Evolutionary conservation across 192 early-diverging fungal genomes (phyloP).

Genomic region (Pilobolus umbonatus): DNA sequence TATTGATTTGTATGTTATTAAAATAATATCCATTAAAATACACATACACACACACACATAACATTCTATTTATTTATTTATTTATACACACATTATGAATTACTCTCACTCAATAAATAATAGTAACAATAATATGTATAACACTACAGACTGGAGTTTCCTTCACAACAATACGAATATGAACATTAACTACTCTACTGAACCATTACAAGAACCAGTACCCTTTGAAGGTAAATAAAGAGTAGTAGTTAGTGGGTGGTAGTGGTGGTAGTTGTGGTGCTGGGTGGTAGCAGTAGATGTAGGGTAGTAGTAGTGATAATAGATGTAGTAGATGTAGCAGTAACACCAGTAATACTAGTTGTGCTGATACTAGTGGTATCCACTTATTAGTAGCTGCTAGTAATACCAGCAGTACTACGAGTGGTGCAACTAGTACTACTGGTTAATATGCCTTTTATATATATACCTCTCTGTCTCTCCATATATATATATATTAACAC

Average conservation of each 20-base stretch:
- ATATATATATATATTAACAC: background rate
- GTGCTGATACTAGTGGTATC: too few species aligned
- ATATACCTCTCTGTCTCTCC: background rate
- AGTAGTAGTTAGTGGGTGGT: background rate
- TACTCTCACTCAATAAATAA: background rate
- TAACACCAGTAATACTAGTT: too few species aligned
- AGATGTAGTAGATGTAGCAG: too few species aligned
- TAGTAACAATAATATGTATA: slow-evolving; percentile 3
- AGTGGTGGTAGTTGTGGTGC: too few species aligned
- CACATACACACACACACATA: too few species aligned
- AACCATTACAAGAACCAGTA: slow-evolving; percentile 28
- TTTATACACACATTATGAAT: background rate
- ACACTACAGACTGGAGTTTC: slow-evolving; percentile 6
- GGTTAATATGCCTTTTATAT: too few species aligned
- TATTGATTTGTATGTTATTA: background rate
- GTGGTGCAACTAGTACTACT: too few species aligned
- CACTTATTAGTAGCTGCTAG: too few species aligned
- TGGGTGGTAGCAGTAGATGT: too few species aligned
- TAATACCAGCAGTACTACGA: too few species aligned
- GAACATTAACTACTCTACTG: slow-evolving; percentile 5
- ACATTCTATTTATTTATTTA: too few species aligned
- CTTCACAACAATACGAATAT: background rate
- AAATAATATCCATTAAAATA: background rate
- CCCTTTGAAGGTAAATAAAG: slow-evolving; percentile 31
- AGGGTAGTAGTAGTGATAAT: too few species aligned